phyloP scores from a whole-genome alignment of 108 stramenopile genomes.

The Cyclotella sp. region DNA sequence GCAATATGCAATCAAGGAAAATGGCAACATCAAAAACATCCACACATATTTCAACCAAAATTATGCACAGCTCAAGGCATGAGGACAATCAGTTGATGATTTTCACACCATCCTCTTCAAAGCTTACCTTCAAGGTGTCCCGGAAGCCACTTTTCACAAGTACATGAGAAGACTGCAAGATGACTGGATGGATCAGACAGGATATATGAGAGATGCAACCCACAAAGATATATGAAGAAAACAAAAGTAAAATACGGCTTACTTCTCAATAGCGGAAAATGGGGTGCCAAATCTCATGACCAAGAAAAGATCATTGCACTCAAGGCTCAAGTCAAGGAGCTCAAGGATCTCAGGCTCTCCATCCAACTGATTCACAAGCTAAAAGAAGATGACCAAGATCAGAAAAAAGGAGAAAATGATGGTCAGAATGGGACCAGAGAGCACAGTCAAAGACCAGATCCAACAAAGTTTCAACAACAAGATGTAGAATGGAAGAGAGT shows the following conservation, averaged over 20 bases:
- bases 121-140: not conserved
- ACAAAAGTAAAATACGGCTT: not conserved
- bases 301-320: constrained; percentile 5
- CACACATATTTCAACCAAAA: not conserved
- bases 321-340: not conserved
- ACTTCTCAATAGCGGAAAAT: not conserved
- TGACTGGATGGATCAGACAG: no score
- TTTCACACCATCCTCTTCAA: not conserved
- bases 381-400: not conserved
- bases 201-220: not conserved
- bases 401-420: not conserved
- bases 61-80: not conserved
- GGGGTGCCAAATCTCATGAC: constrained; percentile 5
- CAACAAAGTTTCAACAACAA: constrained; percentile 4
- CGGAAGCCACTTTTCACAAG: not conserved
- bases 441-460: not conserved
- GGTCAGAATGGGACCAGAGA: no score
- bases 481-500: constrained; percentile 22
- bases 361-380: not conserved
- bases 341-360: constrained; percentile 1
- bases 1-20: not conserved
- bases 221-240: not conserved
- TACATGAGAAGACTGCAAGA: not conserved
- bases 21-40: not conserved
- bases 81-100: constrained; percentile 1